Evolutionary conservation across 345 rosid species (phyloP).

Genomic region (Melastoma malabathricum): DNA sequence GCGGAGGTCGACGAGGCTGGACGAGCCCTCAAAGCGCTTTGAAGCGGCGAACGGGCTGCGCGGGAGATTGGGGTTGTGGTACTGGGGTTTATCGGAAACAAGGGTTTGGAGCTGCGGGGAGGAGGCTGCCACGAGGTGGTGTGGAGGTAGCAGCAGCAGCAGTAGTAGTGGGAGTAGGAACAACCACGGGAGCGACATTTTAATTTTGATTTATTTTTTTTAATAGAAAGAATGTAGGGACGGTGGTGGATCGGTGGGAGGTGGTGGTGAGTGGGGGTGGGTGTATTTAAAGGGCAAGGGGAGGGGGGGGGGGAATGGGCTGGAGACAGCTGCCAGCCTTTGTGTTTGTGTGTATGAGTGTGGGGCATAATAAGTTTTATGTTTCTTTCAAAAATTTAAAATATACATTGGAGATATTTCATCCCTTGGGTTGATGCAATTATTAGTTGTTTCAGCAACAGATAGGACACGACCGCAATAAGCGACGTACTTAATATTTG

Average conservation of each 20-base stretch:
- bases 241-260: conserved; percentile 5
- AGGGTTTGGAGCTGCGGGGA: conserved; percentile 2
- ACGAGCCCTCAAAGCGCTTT: conserved; percentile 78
- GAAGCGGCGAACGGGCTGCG: conserved; percentile 44
- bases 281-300: neutral
- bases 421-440: too few species aligned
- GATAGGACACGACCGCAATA: too few species aligned
- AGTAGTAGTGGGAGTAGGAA: conserved; percentile 9
- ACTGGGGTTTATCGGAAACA: neutral
- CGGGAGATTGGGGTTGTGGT: conserved; percentile 65
- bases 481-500: too few species aligned
- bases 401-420: too few species aligned
- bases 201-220: neutral
- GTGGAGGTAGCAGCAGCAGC: conserved; percentile 1
- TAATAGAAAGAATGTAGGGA: neutral
- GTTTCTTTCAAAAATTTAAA: too few species aligned
- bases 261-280: neutral
- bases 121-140: conserved; percentile 1
- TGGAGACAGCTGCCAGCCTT: conserved; percentile 54
- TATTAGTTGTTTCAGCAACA: too few species aligned
- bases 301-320: conserved; percentile 16
- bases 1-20: conserved; percentile 61
- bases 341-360: too few species aligned
- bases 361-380: too few species aligned
- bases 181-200: conserved; percentile 4